phyloP scores from a whole-genome alignment of 768 basidiomycete genomes.

The Hygrocybe punicea region DNA sequence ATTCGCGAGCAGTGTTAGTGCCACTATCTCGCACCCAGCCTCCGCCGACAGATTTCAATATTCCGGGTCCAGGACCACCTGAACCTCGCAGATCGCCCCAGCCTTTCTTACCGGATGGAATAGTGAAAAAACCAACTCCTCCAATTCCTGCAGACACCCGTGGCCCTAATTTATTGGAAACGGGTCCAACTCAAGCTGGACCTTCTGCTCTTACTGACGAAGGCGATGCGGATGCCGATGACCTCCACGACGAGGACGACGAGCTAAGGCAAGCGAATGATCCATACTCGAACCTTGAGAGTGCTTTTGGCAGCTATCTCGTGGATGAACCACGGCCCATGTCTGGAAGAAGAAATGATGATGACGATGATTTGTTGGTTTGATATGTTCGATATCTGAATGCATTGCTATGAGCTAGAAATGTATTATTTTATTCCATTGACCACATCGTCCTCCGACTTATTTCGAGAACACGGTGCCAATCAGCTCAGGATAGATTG shows the following conservation, averaged over 20 bases:
- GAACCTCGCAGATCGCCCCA: constrained; percentile 40
- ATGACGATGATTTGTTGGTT: constrained; percentile 69
- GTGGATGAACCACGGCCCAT: constrained; percentile 73
- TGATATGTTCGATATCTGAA: constrained; percentile 26
- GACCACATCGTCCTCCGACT: background rate
- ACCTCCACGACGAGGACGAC: constrained; percentile 41
- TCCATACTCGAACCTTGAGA: constrained; percentile 80
- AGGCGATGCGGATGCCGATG: constrained; percentile 22
- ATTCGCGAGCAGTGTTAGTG: constrained; percentile 71
- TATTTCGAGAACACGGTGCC: background rate
- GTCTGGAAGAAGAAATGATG: constrained; percentile 42
- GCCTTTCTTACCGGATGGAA: constrained; percentile 22
- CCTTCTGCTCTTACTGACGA: background rate
- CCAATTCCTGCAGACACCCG: constrained; percentile 27
- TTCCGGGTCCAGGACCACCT: constrained; percentile 62
- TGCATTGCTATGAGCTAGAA: no score
- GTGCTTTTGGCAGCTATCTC: constrained; percentile 69
- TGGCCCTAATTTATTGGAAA: background rate
- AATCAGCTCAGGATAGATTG: constrained; percentile 6
- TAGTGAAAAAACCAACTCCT: constrained; percentile 32
- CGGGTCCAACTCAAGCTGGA: background rate
- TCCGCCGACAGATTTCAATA: constrained; percentile 43
- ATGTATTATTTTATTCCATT: background rate
- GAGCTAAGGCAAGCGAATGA: constrained; percentile 44
- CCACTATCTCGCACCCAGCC: constrained; percentile 53